A percentile compares a stretch with the other conserved stretches of the same genome.
phyloP scores from a whole-genome alignment of 1,284 basidiomycete species.

The Albatrellus sp. region DNA sequence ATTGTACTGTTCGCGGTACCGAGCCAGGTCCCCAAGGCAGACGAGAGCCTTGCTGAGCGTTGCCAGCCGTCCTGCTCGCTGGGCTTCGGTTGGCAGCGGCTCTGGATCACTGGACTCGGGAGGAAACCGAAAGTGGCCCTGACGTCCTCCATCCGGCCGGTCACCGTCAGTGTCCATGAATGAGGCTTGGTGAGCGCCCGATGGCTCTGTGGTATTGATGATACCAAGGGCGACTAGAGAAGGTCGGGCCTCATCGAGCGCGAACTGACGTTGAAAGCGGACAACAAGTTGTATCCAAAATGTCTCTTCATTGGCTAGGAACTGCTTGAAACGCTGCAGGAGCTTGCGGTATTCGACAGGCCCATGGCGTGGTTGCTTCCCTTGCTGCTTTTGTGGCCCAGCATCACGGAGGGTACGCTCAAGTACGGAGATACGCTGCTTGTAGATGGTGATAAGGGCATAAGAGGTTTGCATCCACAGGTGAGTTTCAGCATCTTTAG shows the following conservation, averaged over 20 bases:
- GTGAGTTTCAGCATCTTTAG: constrained; percentile 70
- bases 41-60: constrained; percentile 83
- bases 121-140: constrained; percentile 47
- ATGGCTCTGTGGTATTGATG: constrained; percentile 19
- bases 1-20: constrained; percentile 87
- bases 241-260: constrained; percentile 42
- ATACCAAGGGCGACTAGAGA: constrained; percentile 49
- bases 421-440: constrained; percentile 57
- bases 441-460: constrained; percentile 75
- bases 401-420: constrained; percentile 46
- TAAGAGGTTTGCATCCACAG: constrained; percentile 93
- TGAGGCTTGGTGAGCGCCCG: constrained; percentile 13
- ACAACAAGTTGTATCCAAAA: constrained; percentile 76
- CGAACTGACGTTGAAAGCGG: constrained; percentile 60
- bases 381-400: constrained; percentile 30
- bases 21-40: constrained; percentile 86
- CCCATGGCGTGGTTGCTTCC: constrained; percentile 26
- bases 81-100: constrained; percentile 30
- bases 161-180: constrained; percentile 8
- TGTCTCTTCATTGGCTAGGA: constrained; percentile 76
- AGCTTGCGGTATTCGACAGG: constrained; percentile 76
- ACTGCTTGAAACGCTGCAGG: constrained; percentile 77
- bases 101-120: constrained; percentile 28
- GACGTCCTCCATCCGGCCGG: constrained; percentile 12
- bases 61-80: constrained; percentile 49